Conservation (phyloP, 2,329 filamentous ascomycete species). For the Fusarium veterinarium region DNA sequence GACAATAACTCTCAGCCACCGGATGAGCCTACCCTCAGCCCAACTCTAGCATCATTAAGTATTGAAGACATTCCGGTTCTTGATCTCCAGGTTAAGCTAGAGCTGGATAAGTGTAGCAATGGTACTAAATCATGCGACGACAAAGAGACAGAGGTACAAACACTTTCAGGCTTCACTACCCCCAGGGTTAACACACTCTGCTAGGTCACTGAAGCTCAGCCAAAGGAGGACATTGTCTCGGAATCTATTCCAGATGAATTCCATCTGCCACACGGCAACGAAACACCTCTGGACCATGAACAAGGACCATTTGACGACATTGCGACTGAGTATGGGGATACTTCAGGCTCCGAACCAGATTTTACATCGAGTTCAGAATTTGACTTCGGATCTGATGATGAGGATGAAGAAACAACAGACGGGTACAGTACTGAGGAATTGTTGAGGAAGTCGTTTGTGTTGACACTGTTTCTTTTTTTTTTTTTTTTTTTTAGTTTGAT, state of each 20-base stretch:
- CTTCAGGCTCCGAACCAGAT: constrained; percentile 38
- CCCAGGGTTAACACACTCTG: background rate
- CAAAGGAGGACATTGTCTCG: background rate
- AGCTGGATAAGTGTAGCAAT: background rate
- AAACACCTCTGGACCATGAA: background rate
- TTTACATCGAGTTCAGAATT: constrained; percentile 36
- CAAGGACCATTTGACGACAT: constrained; percentile 7
- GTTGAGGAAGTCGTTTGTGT: background rate
- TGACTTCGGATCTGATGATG: constrained; percentile 36
- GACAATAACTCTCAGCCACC: background rate
- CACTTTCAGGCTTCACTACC: background rate
- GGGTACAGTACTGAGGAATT: constrained; percentile 25
- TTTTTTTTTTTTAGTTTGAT: constrained; percentile 21
- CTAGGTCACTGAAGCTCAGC: background rate
- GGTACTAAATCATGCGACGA: background rate
- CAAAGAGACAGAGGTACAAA: constrained; percentile 11
- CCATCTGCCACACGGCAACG: constrained; percentile 6
- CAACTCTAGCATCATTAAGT: background rate
- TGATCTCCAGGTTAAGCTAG: background rate
- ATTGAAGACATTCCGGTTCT: constrained; percentile 9
- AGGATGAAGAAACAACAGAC: constrained; percentile 37
- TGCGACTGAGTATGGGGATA: constrained; percentile 23
- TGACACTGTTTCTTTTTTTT: background rate
- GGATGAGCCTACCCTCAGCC: constrained; percentile 1
- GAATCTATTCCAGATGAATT: background rate